These are phyloP conservation scores for Hypoxylon sp. DNA, from an alignment of 2,329 filamentous ascomycete genomes.

Conservation along the genomic window DNA sequence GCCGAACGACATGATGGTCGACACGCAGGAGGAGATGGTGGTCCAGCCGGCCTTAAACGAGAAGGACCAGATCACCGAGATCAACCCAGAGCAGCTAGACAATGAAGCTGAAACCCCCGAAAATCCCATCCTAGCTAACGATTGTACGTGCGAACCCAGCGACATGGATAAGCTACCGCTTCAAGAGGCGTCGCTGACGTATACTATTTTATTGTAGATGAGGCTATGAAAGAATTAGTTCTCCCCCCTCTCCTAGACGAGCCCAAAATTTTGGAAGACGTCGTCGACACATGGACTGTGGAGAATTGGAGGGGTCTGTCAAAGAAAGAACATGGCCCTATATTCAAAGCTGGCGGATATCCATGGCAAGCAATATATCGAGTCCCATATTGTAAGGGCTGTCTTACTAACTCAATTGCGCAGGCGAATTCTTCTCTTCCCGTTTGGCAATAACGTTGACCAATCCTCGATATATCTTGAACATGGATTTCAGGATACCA, in stretches of 20 bases:
- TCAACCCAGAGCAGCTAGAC: conserved; percentile 67
- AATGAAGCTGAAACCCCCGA: conserved; percentile 64
- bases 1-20: conserved; percentile 70
- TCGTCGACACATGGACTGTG: conserved; percentile 87
- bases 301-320: conserved; percentile 82
- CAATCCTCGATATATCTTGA: conserved; percentile 96
- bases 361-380: conserved; percentile 77
- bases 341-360: conserved; percentile 87
- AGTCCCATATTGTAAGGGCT: conserved; percentile 7
- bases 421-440: conserved; percentile 95
- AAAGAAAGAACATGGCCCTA: conserved; percentile 88
- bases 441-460: conserved; percentile 94
- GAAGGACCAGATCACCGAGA: conserved; percentile 68
- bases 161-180: conserved; percentile 5
- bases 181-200: conserved; percentile 47
- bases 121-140: conserved; percentile 65
- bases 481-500: conserved; percentile 85
- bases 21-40: conserved; percentile 69
- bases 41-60: conserved; percentile 63
- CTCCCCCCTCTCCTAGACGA: conserved; percentile 81
- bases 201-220: conserved; percentile 66
- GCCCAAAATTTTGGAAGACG: conserved; percentile 83
- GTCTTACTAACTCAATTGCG: conserved; percentile 40
- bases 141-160: conserved; percentile 61
- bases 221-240: conserved; percentile 86